phyloP scores from a whole-genome alignment of 2,329 filamentous ascomycete genomes.

The Clarireedia paspali region DNA sequence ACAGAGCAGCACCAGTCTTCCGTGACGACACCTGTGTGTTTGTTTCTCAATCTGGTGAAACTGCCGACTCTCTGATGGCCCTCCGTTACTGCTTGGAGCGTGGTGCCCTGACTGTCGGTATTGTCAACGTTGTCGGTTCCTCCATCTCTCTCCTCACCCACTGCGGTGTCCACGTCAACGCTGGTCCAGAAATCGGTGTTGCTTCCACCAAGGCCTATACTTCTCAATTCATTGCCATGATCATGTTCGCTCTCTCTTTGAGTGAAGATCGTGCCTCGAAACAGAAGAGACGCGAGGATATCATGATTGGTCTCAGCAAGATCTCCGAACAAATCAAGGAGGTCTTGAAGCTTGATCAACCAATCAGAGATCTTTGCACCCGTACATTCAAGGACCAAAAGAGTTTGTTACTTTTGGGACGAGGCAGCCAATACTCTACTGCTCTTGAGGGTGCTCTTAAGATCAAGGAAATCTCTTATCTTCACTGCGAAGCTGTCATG shows the following conservation, averaged over 20 bases:
- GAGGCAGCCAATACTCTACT: constrained; percentile 94
- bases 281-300: constrained; percentile 83
- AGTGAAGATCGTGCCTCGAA: constrained; percentile 97
- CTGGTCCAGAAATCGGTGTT: constrained; percentile 96
- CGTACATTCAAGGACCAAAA: constrained; percentile 97
- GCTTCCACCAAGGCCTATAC: constrained; percentile 99
- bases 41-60: constrained; percentile 97
- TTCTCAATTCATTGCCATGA: constrained; percentile 98
- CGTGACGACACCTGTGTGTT: constrained; percentile 98
- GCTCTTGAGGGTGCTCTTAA: constrained; percentile 96
- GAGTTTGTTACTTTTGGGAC: constrained; percentile 84
- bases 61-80: constrained; percentile 93
- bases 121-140: constrained; percentile 97
- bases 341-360: constrained; percentile 82
- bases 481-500: constrained; percentile 99
- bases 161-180: constrained; percentile 99
- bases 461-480: constrained; percentile 99
- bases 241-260: constrained; percentile 97
- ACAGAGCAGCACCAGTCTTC: constrained; percentile 95
- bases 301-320: constrained; percentile 85
- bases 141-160: constrained; percentile 98
- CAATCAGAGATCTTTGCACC: constrained; percentile 89
- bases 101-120: constrained; percentile 91
- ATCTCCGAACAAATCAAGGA: constrained; percentile 88
- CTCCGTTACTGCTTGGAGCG: constrained; percentile 97